Evolutionary conservation across 2,329 filamentous ascomycete species (phyloP), one percentile per base, ranked within the genome.

Genomic region (Camillea tinctor): DNA sequence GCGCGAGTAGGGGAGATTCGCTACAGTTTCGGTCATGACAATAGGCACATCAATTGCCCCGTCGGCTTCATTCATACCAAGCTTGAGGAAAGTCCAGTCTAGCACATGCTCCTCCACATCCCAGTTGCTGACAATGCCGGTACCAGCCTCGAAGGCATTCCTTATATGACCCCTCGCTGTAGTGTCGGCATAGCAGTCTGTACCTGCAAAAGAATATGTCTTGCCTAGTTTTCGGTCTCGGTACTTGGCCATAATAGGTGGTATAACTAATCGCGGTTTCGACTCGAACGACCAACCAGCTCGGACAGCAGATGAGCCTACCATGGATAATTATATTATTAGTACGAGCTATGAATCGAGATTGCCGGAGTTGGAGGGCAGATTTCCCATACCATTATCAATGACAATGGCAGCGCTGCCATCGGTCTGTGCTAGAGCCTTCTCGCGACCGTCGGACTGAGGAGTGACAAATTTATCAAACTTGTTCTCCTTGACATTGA

Each of bases 211-310:
- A 23, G 90, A 92, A 73, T 96, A 96, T 22, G 92, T 96, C 77
- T 92, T 93, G 72, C 90, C 91, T 53, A 96, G 80, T 75, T 98
- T 99, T 69, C 95, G 90, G 74, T 99, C 95, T 72, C 93, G 89
- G 76, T 97, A 99, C 71, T 94, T 92, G 65, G 95, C 90, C 87
- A 96, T 96, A 66, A 97, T 90, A 13, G 95, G 94, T 1, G 93
- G 91, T 44, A 97, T 83, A 63, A 85, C 84, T 58, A 98, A 81
- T 64, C 92, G 87, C 1, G 95, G 95, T n/a, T 81, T 80, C 63
- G 87, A 80, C 71, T 98, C 94, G 72, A 96, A 96, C 7, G 93
- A 97, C 93, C 94, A 99, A 66, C 95, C 95, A 56, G 94, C 94
- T 76, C 96, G 92, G 61, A 97, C 87, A 30, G 88, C 82, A 56